Evolutionary conservation across 805 yeast species (phyloP).

Genomic region (Jamesozyma hellenica): DNA sequence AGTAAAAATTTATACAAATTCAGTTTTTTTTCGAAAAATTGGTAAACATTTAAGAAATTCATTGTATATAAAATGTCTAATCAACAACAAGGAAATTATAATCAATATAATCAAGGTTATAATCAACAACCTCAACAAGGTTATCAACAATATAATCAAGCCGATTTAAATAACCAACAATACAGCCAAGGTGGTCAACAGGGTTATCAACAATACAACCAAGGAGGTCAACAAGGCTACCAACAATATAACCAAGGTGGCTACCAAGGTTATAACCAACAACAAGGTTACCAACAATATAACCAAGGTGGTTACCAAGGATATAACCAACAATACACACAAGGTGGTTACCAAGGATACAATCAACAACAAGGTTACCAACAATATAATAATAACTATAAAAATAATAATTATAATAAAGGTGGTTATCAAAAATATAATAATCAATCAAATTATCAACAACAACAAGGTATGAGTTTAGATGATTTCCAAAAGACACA

Average conservation of each 20-base stretch:
- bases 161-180: slow-evolving; percentile 22
- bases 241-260: slow-evolving; percentile 9
- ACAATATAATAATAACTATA: slow-evolving; percentile 17
- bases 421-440: slow-evolving; percentile 17
- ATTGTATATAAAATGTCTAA: slow-evolving; percentile 9
- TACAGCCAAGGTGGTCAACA: background rate
- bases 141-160: slow-evolving; percentile 22
- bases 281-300: slow-evolving; percentile 23
- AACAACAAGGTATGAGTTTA: slow-evolving; percentile 53
- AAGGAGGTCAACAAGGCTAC: slow-evolving; percentile 14
- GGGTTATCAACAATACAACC: slow-evolving; percentile 12
- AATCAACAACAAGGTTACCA: slow-evolving; percentile 20
- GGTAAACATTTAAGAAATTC: slow-evolving; percentile 3
- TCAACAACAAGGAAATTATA: slow-evolving; percentile 19
- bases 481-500: slow-evolving; percentile 75
- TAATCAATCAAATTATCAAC: slow-evolving; percentile 2
- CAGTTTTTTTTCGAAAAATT: too few relatives aligned
- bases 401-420: slow-evolving; percentile 14
- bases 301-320: slow-evolving; percentile 14
- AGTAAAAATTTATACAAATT: too few relatives aligned
- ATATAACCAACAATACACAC: slow-evolving; percentile 13
- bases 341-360: slow-evolving; percentile 15
- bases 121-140: slow-evolving; percentile 14
- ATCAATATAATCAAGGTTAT: slow-evolving; percentile 14
- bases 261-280: slow-evolving; percentile 17